phyloP scores from a whole-genome alignment of 2,329 filamentous ascomycete genomes.

The Beauveria rudraprayagi region DNA sequence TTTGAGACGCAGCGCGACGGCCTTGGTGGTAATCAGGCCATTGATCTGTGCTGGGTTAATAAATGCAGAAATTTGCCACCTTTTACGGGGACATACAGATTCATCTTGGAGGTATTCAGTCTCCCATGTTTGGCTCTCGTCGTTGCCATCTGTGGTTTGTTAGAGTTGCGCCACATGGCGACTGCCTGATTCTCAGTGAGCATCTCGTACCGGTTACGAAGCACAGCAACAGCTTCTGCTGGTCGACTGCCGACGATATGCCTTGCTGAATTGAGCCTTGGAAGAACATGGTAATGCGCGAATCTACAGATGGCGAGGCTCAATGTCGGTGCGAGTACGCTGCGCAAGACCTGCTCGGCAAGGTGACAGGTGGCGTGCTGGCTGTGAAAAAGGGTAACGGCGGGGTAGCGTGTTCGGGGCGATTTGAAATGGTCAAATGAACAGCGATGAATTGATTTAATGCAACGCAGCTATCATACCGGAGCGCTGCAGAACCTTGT shows the following conservation, averaged over 20 bases:
- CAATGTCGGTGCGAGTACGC: background rate
- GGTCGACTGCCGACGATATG: constrained; percentile 64
- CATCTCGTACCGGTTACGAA: constrained; percentile 63
- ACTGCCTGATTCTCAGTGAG: constrained; percentile 13
- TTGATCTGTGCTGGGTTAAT: constrained; percentile 37
- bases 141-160: constrained; percentile 50
- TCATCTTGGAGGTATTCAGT: constrained; percentile 54
- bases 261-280: constrained; percentile 71
- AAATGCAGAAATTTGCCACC: too few species aligned
- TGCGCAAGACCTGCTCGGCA: background rate
- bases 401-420: background rate
- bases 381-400: background rate
- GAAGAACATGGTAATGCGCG: constrained; percentile 60
- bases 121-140: constrained; percentile 67
- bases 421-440: too few species aligned
- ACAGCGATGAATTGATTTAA: background rate
- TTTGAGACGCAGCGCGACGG: constrained; percentile 61
- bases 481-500: background rate
- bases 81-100: constrained; percentile 35
- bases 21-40: constrained; percentile 48
- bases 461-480: too few species aligned
- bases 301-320: background rate
- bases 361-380: background rate
- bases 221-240: constrained; percentile 73
- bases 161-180: background rate